phyloP scores from a whole-genome alignment of 768 basidiomycete genomes.

The Boletus rex-veris region DNA sequence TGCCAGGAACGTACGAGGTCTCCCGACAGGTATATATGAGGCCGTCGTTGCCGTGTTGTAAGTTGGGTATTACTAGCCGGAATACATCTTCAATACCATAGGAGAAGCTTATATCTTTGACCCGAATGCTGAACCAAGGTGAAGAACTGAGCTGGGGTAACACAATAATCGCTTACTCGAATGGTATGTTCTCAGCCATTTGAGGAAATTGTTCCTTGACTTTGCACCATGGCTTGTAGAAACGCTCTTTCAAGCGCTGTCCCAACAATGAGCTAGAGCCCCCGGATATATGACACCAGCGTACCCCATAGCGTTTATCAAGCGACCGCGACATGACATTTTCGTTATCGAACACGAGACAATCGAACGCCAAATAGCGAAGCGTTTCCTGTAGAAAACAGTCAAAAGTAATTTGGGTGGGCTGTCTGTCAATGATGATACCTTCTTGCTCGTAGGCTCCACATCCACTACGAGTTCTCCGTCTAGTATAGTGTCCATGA shows the following conservation, averaged over 20 bases:
- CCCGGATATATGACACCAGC: constrained; percentile 24
- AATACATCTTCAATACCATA: constrained; percentile 89
- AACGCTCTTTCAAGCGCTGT: constrained; percentile 66
- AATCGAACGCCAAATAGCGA: constrained; percentile 88
- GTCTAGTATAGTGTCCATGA: constrained; percentile 82
- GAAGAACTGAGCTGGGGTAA: constrained; percentile 4
- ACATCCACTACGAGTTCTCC: constrained; percentile 93
- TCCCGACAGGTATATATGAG: constrained; percentile 93
- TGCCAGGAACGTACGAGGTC: constrained; percentile 76
- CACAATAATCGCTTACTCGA: constrained; percentile 58
- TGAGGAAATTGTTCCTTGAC: constrained; percentile 68
- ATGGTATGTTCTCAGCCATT: constrained; percentile 63
- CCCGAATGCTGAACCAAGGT: constrained; percentile 58
- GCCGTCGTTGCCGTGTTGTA: constrained; percentile 93
- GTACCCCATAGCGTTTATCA: constrained; percentile 86
- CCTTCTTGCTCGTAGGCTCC: constrained; percentile 70
- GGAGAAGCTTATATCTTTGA: constrained; percentile 84
- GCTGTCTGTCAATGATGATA: constrained; percentile 24
- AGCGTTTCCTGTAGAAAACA: constrained; percentile 59
- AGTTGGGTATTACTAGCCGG: constrained; percentile 70
- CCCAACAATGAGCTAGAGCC: constrained; percentile 2
- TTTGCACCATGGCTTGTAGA: constrained; percentile 74
- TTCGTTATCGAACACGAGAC: constrained; percentile 79
- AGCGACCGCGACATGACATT: constrained; percentile 84
- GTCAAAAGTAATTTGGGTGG: not conserved